Base-by-base conservation (phyloP, 106 monocot species). In the Triglochin maritima region DNA sequence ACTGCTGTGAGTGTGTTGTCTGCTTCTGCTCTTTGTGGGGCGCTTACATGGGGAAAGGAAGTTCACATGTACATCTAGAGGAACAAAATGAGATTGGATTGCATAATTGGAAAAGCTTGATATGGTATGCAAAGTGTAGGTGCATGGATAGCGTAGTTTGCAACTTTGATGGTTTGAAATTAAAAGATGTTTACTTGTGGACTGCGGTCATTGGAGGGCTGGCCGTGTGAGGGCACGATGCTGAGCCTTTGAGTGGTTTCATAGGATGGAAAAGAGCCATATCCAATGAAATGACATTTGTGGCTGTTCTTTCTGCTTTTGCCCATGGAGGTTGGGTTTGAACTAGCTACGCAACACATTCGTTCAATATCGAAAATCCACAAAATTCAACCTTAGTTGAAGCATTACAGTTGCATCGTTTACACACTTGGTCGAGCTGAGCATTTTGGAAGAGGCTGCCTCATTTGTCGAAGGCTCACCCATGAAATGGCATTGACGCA, bases 81-180 rank as follows among this genome's bases (percentile, higher is more conserved):
- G 69, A 83, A 83, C 46, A 74, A 82, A 71, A 78, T 86, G 67
- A 71, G 51, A 56, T 47, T 81, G 55, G 78, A 85, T 47, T 66
- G 63, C 43, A 69, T 78, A 17, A 78, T 75, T 49, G 78, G 74
- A 49, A 78, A 78, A 15, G 85, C 81, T 3, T 65, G 81, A 3
- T 76, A 81, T 14, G 81, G 79, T 76, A 79, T 67, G 73, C 76
- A 2, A 85, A 81, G 59, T 85, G 85, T 66, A 81, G 85, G 7
- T 56, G 75, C 69, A 68, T 79, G 48, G 72, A 73, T 9, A 54
- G 49, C 49, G 78, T 76, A 9, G 13, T 66, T 0, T 48, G 55
- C 8, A 60, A 76, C 4, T 85, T 85, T 55, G 11, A 55, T 17
- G 43, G 3, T 0, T 14, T 85, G 62, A 11, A 47, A 7, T 44